Evolutionary conservation across 2,329 filamentous ascomycete species (phyloP), one percentile per base, ranked within the genome.

Genomic region (Boeremia exigua): DNA sequence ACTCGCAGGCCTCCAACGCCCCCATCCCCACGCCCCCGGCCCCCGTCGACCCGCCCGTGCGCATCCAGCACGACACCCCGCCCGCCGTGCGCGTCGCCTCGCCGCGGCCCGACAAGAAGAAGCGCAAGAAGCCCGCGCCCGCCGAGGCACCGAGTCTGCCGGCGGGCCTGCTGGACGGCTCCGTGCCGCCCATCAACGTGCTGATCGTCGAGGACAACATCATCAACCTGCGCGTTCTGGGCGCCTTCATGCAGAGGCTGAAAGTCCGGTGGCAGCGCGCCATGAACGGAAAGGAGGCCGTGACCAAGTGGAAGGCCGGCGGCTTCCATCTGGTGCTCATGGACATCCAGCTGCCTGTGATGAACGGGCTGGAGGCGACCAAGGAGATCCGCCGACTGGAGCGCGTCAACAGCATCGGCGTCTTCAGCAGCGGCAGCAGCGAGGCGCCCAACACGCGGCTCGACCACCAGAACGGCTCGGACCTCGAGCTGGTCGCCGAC

Each of bases 151-250:
- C 67, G 46, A 72, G 71, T 32, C 70, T 89, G 57, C 83, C 84
- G 25, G 81, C 87, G 4, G 87, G 85, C 28, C 63, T 75, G 30
- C 83, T 96, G 27, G 92, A 94, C 64, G 89, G 88, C 49, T 88
- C 88, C 1, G 92, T 98, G 0, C 95, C 95, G 7, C 94, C 95
- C 1, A 98, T 99, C 78, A 98, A 96, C 66, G 93, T 98, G 7
- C 82, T 99, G 38, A 96, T 99, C 58, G 95, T 99, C 12, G 95
- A 99, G 79, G 95, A 99, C 79, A 99, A 99, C 75, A 92, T 95
- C 61, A 98, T 99, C 82, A 99, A 98, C 72, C 81, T 98, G 64
- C 91, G 92, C 69, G 86, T 99, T 9, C 81, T 99, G 32, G 94
- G 97, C 72, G 92, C 93, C 1, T 96, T 99, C 70, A 94, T 98